phyloP scores from a whole-genome alignment of 2,329 filamentous ascomycete species.

The Colletotrichum tropicale region DNA sequence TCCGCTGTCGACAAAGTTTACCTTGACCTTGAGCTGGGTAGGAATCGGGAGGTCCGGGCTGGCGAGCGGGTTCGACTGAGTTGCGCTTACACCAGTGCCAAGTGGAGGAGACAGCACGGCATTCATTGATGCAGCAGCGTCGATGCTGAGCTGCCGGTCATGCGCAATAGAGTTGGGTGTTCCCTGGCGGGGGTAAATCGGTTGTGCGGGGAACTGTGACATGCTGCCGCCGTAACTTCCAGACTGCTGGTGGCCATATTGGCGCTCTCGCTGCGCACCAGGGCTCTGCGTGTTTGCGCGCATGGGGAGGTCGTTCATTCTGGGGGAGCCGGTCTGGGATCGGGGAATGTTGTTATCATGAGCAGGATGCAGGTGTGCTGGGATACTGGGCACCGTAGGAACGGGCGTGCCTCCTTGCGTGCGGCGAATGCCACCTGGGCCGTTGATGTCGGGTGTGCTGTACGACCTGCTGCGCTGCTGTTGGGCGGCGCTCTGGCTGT shows the following conservation, averaged over 20 bases:
- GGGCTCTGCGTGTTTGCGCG: constrained; percentile 76
- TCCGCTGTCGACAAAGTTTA: constrained; percentile 77
- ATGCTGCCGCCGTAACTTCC: constrained; percentile 56
- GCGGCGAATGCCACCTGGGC: constrained; percentile 63
- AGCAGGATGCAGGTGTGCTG: constrained; percentile 67
- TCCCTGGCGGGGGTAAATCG: constrained; percentile 54
- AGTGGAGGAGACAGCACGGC: constrained; percentile 51
- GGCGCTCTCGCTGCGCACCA: constrained; percentile 66
- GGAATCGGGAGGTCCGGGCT: constrained; percentile 59
- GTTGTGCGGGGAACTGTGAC: constrained; percentile 61
- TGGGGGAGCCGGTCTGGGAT: constrained; percentile 83
- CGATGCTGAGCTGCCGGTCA: constrained; percentile 41
- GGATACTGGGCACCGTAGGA: constrained; percentile 78
- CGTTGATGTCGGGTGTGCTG: constrained; percentile 93
- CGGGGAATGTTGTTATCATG: constrained; percentile 72
- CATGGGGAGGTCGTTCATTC: constrained; percentile 66
- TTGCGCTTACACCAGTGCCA: constrained; percentile 31
- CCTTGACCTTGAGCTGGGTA: constrained; percentile 92
- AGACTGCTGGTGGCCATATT: constrained; percentile 46
- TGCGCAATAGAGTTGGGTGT: constrained; percentile 44
- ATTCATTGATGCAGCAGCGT: constrained; percentile 31
- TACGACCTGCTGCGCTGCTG: constrained; percentile 85
- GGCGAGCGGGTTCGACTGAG: constrained; percentile 33
- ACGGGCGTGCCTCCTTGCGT: constrained; percentile 58
- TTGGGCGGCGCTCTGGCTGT: constrained; percentile 59